phyloP scores from a whole-genome alignment of 208 protist species.

The Trichomonas vaginalis region DNA sequence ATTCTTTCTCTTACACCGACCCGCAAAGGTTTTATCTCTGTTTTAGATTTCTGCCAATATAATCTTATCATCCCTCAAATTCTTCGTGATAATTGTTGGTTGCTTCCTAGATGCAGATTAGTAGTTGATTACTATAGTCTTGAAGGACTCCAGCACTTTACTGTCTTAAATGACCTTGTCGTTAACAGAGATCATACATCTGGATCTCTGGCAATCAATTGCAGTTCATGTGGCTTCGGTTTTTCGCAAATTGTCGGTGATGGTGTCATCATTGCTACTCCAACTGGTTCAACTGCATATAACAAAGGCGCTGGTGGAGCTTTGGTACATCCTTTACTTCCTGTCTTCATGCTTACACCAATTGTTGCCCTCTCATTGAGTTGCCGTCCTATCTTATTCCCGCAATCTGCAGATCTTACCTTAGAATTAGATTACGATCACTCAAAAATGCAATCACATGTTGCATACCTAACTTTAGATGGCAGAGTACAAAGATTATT shows the following conservation, averaged over 20 bases:
- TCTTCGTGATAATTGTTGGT: neutral
- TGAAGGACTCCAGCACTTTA: neutral
- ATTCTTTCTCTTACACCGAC: neutral
- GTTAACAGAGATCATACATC: neutral
- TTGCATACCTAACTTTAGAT: neutral
- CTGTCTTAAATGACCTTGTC: neutral
- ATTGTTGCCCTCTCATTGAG: conserved; percentile 60
- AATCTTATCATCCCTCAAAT: neutral
- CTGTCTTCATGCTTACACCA: conserved; percentile 60
- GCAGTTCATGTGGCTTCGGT: neutral
- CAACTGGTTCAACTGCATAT: conserved; percentile 63
- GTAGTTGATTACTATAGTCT: neutral
- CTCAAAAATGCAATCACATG: neutral
- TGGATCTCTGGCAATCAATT: neutral
- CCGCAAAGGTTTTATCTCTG: neutral
- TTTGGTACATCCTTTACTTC: conserved; percentile 42
- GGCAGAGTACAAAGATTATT: neutral
- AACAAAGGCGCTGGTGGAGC: conserved; percentile 56
- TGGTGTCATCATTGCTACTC: conserved; percentile 56
- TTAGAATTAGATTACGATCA: neutral
- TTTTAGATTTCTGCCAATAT: neutral
- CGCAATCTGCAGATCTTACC: conserved; percentile 16
- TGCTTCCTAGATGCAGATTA: neutral
- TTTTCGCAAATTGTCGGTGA: conserved; percentile 7
- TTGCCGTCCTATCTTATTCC: conserved; percentile 58